phyloP scores from a whole-genome alignment of 345 rosid species.

The Populus euphratica region DNA sequence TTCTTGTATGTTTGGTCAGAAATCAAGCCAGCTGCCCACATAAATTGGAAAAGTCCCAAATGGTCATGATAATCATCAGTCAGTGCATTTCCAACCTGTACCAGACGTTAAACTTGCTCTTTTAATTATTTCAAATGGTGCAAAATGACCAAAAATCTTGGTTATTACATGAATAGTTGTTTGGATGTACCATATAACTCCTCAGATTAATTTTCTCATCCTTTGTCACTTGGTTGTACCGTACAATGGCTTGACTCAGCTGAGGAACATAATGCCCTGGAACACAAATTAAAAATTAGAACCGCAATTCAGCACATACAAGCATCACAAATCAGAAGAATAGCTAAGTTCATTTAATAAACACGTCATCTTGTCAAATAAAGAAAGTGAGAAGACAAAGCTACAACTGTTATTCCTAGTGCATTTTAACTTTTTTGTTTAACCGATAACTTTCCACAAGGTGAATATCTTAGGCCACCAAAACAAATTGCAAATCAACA shows the following conservation, averaged over 20 bases:
- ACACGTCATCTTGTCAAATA: background rate
- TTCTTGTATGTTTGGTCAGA: slow-evolving; percentile 75
- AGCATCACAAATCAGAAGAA: background rate
- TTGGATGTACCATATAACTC: slow-evolving; percentile 73
- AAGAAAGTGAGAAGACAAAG: background rate
- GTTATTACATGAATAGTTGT: background rate
- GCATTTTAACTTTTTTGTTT: background rate
- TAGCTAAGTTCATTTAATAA: background rate
- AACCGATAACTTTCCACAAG: background rate
- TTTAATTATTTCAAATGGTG: slow-evolving; percentile 8
- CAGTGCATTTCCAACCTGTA: slow-evolving; percentile 91
- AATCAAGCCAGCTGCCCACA: slow-evolving; percentile 86
- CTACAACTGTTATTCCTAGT: background rate
- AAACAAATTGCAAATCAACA: background rate
- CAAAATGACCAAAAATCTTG: background rate
- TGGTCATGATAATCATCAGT: slow-evolving; percentile 85
- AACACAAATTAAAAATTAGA: slow-evolving; percentile 14
- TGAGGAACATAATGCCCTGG: slow-evolving; percentile 97
- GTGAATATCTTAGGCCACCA: background rate
- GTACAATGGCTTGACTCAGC: slow-evolving; percentile 71
- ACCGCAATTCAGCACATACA: background rate
- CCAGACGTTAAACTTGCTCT: slow-evolving; percentile 8
- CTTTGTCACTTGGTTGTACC: slow-evolving; percentile 46
- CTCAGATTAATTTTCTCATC: slow-evolving; percentile 56
- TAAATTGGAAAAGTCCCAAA: slow-evolving; percentile 71